Percentiles rank a stretch among this genome's conserved stretches.
phyloP scores from a whole-genome alignment of 2,329 filamentous ascomycete genomes.

The Geosmithia flava region DNA sequence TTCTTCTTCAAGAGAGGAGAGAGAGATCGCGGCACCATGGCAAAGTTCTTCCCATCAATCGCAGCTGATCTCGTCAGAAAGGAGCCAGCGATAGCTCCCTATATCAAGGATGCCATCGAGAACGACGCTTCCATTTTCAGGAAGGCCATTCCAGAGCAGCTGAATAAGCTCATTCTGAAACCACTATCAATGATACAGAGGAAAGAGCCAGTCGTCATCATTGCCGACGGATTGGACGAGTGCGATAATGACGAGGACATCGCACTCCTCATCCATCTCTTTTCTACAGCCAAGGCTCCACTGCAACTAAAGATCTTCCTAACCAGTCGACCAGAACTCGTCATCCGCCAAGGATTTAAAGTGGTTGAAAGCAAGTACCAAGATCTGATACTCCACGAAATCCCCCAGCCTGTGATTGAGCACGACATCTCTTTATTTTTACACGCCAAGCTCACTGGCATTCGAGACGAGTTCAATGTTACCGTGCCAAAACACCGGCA shows the following conservation, averaged over 20 bases:
- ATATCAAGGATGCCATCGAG: not conserved
- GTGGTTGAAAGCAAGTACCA: slow-evolving; percentile 15
- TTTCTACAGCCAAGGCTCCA: not conserved
- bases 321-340: slow-evolving; percentile 24
- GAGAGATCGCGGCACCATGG: not conserved
- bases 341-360: slow-evolving; percentile 19
- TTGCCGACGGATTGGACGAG: slow-evolving; percentile 1
- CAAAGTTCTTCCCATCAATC: not conserved
- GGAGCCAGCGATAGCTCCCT: not conserved
- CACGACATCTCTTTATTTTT: slow-evolving; percentile 22
- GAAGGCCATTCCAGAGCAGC: slow-evolving; percentile 4
- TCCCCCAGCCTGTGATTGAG: slow-evolving; percentile 12
- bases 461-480: slow-evolving; percentile 11
- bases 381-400: slow-evolving; percentile 19
- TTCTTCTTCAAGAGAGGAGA: slow-evolving; percentile 7
- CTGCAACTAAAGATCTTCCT: slow-evolving; percentile 16
- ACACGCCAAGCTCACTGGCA: slow-evolving; percentile 11
- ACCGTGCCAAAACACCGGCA: slow-evolving; percentile 1
- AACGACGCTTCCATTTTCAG: not conserved
- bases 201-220: not conserved
- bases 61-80: not conserved
- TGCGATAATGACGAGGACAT: slow-evolving; percentile 1
- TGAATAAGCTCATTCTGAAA: not conserved
- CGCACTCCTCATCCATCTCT: slow-evolving; percentile 1
- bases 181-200: not conserved